phyloP scores from a whole-genome alignment of 1,284 basidiomycete genomes.

The Apiotrichum mycotoxinovorans region DNA sequence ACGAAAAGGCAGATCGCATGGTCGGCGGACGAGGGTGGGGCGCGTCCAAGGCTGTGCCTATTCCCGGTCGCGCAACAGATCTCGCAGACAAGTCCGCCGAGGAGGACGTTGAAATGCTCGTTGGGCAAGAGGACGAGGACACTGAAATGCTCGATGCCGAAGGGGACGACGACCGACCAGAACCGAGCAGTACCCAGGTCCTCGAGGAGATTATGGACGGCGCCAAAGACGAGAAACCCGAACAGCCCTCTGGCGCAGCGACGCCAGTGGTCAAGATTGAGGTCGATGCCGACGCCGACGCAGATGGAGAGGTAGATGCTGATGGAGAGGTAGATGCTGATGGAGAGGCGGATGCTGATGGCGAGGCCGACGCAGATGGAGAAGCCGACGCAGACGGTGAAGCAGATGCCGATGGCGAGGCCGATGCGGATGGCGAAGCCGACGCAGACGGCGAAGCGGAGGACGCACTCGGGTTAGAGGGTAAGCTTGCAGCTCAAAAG shows the following conservation, averaged over 20 bases:
- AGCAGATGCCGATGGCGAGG: constrained; percentile 34
- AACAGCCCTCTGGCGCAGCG: constrained; percentile 23
- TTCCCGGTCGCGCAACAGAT: constrained; percentile 25
- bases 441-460: constrained; percentile 24
- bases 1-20: constrained; percentile 65
- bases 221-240: constrained; percentile 21
- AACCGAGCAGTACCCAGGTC: constrained; percentile 32
- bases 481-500: constrained; percentile 11
- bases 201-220: constrained; percentile 29
- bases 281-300: constrained; percentile 29
- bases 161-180: constrained; percentile 16
- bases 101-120: constrained; percentile 46
- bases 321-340: constrained; percentile 19
- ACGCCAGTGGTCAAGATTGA: constrained; percentile 13
- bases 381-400: constrained; percentile 24
- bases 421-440: constrained; percentile 20
- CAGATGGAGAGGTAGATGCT: constrained; percentile 29
- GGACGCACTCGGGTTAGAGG: constrained; percentile 33
- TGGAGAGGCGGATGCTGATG: constrained; percentile 13
- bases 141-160: constrained; percentile 22
- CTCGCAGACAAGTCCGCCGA: constrained; percentile 24
- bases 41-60: constrained; percentile 21
- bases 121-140: constrained; percentile 25
- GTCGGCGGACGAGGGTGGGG: constrained; percentile 50
- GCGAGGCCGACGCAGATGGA: constrained; percentile 37